Evolutionary conservation across 2,329 filamentous ascomycete genomes (phyloP), one percentile per base, ranked within the genome.

Genomic region (Pseudogymnoascus sp.): DNA sequence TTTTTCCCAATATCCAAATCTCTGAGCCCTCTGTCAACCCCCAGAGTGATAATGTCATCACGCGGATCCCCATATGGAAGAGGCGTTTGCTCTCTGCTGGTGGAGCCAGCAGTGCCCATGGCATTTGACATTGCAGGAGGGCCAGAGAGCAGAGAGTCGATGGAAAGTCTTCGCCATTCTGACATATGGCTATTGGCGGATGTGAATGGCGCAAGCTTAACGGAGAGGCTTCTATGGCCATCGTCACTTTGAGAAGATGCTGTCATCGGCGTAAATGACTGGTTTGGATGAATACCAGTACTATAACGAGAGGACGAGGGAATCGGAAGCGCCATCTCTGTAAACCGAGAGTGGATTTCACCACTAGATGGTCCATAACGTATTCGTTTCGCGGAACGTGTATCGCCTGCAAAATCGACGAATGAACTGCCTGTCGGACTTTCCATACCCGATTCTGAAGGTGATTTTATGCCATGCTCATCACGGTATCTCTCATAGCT

Each of bases 1-100:
- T 92, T 92, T 60, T 81, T 83, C 29, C 84, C 84, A 1, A 89
- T 76, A 68, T 93, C 90, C 19, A 84, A 75, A 73, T 93, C 90
- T 8, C 81, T 81, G 64, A 85, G 78, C 0, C 90, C 90, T 62
- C 83, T 79, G 69, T 93, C 90, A 64, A 89, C 82, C 5, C 90
- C 90, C 71, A 89, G 91, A 45, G 80, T 83, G 6, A 75, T 80
- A 37, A 74, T 74, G 66, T 77, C 70, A 64, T 76, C 64, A 41
- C 70, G 69, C 64, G 66, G 60, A 58, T 65, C 62, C 59, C 49
- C 65, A 60, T 31, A 63, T 19, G 62, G 49, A 21, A 55, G 49
- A 55, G 35, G 49, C 12, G 26, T 37, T 59, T 60, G 61, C 29
- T 35, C 41, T 55, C 63, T 66, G 45, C 62, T 67, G 6, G 66